phyloP scores from a whole-genome alignment of 2,329 filamentous ascomycete species.

The Coniochaeta hoffmannii region DNA sequence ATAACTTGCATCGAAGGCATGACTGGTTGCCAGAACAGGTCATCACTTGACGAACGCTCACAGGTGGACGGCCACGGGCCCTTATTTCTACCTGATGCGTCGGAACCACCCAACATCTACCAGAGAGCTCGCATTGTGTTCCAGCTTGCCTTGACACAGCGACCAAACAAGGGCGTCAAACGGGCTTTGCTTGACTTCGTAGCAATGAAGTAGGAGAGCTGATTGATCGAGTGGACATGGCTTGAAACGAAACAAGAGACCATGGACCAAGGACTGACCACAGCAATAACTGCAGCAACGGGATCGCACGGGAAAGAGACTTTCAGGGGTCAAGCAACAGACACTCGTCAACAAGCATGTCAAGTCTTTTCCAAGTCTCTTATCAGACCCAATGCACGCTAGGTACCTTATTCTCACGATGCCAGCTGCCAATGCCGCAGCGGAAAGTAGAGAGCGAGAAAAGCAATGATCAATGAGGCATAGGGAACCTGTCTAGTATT shows the following conservation, averaged over 20 bases:
- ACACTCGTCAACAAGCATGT: no score
- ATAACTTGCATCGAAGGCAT: slow-evolving; percentile 1
- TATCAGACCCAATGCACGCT: no score
- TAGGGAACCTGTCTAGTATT: no score
- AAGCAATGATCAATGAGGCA: no score
- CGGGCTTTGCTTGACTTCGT: not conserved
- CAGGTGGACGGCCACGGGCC: not conserved
- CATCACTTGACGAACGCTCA: not conserved
- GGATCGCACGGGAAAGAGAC: not conserved
- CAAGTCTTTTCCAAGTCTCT: no score
- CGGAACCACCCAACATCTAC: not conserved
- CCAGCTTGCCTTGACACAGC: not conserved
- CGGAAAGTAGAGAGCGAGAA: no score
- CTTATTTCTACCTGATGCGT: not conserved
- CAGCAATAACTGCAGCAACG: not conserved
- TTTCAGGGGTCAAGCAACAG: no score
- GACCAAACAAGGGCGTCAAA: not conserved
- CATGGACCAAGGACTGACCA: not conserved
- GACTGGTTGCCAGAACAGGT: not conserved
- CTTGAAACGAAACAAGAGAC: not conserved
- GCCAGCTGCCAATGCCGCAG: no score
- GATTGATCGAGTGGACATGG: not conserved
- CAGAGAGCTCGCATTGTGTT: not conserved
- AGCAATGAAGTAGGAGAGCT: not conserved
- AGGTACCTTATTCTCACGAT: no score